phyloP scores from a whole-genome alignment of 2,329 filamentous ascomycete species.

The Lachnum nothofagi region DNA sequence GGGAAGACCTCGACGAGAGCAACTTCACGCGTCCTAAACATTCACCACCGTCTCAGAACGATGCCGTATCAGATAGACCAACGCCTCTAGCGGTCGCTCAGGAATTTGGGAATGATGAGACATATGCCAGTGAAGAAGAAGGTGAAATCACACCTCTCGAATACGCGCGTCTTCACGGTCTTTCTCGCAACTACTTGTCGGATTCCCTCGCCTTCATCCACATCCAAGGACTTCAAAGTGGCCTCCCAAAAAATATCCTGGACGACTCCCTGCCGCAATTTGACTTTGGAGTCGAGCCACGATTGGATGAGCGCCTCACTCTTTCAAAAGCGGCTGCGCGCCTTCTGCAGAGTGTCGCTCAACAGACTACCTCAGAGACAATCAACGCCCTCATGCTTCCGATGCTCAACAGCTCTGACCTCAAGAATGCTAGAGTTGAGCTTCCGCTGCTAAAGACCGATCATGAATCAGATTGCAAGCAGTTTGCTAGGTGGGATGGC shows the following conservation, averaged over 20 bases:
- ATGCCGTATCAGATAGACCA: neutral
- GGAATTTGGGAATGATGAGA: neutral
- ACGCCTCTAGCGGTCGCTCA: neutral
- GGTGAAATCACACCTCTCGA: slow-evolving; percentile 23
- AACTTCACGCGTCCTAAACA: neutral
- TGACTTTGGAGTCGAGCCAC: slow-evolving; percentile 11
- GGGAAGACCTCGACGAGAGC: neutral
- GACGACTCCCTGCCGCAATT: slow-evolving; percentile 19
- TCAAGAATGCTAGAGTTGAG: slow-evolving; percentile 21
- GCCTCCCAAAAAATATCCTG: neutral
- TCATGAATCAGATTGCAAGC: slow-evolving; percentile 25
- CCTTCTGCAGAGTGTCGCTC: slow-evolving; percentile 21
- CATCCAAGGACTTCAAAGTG: slow-evolving; percentile 13
- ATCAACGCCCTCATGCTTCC: slow-evolving; percentile 12
- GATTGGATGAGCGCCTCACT: slow-evolving; percentile 23
- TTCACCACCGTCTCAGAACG: too few species aligned
- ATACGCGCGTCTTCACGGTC: slow-evolving; percentile 28
- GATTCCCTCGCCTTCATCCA: slow-evolving; percentile 15
- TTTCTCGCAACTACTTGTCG: slow-evolving; percentile 23
- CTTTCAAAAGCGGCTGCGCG: slow-evolving; percentile 22
- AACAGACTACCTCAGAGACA: slow-evolving; percentile 8
- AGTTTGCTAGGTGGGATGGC: slow-evolving; percentile 24
- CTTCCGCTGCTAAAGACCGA: slow-evolving; percentile 28
- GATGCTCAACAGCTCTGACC: slow-evolving; percentile 5
- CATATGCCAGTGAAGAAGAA: slow-evolving; percentile 18